Conservation (phyloP, 305 asterid genomes). For the Fraxinus floribunda region DNA sequence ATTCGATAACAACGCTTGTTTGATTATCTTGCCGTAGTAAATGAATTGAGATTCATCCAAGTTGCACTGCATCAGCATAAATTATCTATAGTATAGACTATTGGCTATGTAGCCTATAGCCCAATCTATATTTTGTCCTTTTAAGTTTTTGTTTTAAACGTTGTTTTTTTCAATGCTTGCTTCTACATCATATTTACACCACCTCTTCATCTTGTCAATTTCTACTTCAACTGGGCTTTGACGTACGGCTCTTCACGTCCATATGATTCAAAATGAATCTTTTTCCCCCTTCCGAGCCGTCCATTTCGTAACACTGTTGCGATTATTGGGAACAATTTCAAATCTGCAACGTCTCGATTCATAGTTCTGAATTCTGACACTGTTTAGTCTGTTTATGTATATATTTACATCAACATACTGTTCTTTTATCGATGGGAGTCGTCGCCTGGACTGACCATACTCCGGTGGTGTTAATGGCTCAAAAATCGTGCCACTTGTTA, state of each 20-base stretch:
- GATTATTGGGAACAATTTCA: conserved; percentile 10
- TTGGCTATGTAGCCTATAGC: neutral
- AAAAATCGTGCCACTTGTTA: neutral
- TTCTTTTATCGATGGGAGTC: neutral
- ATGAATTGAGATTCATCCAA: neutral
- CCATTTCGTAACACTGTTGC: neutral
- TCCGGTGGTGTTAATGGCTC: neutral
- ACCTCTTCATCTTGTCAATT: neutral
- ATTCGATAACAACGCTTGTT: neutral
- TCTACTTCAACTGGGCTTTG: conserved; percentile 1
- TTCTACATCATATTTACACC: neutral
- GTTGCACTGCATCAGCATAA: neutral
- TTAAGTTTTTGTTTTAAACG: neutral
- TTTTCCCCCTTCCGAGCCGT: neutral
- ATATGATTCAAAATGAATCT: neutral
- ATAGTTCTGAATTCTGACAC: too few relatives aligned
- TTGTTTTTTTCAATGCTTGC: neutral
- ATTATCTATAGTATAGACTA: neutral
- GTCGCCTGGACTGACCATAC: neutral
- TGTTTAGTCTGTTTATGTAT: too few relatives aligned
- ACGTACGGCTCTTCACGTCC: neutral
- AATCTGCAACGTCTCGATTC: conserved; percentile 7
- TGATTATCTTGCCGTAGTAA: neutral
- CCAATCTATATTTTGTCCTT: neutral
- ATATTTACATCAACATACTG: neutral